These are phyloP conservation scores for Pigoraptor vietnamica DNA, from an alignment of 78 protist species.

Conservation along the genomic window DNA sequence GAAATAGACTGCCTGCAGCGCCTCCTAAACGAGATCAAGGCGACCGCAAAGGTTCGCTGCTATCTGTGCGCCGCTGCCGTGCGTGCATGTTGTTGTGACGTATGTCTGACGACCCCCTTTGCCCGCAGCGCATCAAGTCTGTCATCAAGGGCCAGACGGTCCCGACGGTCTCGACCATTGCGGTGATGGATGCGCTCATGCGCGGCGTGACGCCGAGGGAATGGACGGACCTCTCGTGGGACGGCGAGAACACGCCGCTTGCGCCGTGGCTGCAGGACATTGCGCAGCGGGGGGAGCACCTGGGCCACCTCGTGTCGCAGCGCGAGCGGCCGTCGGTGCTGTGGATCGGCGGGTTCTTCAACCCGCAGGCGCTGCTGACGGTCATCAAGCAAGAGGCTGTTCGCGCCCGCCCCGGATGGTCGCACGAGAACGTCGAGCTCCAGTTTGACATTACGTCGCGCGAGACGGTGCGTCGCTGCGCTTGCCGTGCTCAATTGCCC, in stretches of 20 bases:
- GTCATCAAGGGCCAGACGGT: constrained; percentile 1
- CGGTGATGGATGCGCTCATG: neutral
- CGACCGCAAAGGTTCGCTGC: neutral
- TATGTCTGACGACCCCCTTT: neutral
- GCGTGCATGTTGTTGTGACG: neutral
- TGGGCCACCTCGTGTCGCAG: constrained; percentile 32
- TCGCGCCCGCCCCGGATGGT: constrained; percentile 72
- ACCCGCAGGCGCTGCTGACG: neutral
- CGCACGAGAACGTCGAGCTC: constrained; percentile 69
- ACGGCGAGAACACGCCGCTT: neutral
- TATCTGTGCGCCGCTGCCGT: neutral
- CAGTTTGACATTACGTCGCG: constrained; percentile 39
- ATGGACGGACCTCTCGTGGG: neutral
- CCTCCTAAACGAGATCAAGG: constrained; percentile 33
- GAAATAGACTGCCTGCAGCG: constrained; percentile 69
- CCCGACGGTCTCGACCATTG: neutral
- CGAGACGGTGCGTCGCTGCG: neutral
- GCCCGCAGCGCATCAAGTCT: neutral
- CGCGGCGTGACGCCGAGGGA: neutral
- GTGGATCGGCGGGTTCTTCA: neutral
- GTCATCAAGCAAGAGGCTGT: constrained; percentile 78
- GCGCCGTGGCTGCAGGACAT: constrained; percentile 45
- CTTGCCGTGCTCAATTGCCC: no score
- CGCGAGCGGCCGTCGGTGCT: constrained; percentile 50
- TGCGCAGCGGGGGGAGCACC: constrained; percentile 60